Evolutionary conservation across 768 basidiomycete genomes (phyloP), one percentile per base, ranked within the genome.

Genomic region (Tubosaeta sp.): DNA sequence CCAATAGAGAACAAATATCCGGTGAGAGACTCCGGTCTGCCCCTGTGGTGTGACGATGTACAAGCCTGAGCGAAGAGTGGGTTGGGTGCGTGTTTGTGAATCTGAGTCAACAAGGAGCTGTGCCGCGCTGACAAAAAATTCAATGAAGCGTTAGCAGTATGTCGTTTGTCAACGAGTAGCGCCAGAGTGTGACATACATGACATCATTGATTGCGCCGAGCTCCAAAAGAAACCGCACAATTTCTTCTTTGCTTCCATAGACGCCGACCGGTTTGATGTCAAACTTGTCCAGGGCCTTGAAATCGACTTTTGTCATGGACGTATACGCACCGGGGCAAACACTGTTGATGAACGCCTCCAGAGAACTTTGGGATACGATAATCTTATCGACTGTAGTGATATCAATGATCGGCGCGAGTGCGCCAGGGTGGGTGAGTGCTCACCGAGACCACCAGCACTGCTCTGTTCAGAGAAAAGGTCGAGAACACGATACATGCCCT

Each of bases 1-100:
- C 83, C 84, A 85, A 51, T 81, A 84, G 5, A 85, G 56, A 13
- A 81, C 72, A 46, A 78, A 81, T 6, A 78, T 45, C 22, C 68
- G 60, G 19, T 69, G 61, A 1, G 42, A 27, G 2, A 11, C 31
- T 43, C 16, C 43, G 0, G 26, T 43, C 25, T 52, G 51, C 25
- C 33, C 50, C 10, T 46, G 46, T 6, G 55, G 19, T 3, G 43
- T 52, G 37, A 63, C 2, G 25, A 63, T 56, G 29, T 63, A 63
- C 42, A 63, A 38, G 14, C 62, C 62, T 4, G 62, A 64, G 6
- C 62, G 59, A 31, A 63, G 62, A 10, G 25, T 13, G 1, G 56
- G 62, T 13, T 54, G 52, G 6, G 37, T 35, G 22, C 43, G 51
- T 1, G 9, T 9, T 16, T 48, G 17, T 6, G 33, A 4, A 13